Conservation (phyloP, 306 rosid genomes). For the Dryas octopetala region DNA sequence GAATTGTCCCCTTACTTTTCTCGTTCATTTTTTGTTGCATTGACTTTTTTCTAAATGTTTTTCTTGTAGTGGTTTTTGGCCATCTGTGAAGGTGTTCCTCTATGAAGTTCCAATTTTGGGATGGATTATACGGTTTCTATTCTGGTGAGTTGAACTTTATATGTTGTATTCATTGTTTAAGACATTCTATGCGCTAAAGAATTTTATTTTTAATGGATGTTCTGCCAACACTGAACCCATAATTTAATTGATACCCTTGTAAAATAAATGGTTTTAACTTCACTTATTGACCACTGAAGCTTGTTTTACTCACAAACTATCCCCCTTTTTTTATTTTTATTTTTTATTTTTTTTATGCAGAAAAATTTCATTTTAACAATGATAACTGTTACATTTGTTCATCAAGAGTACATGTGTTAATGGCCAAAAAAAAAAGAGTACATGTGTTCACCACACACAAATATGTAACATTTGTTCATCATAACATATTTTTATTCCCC, state of each 20-base stretch:
- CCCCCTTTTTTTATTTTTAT: no score
- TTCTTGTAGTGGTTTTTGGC: slow-evolving; percentile 79
- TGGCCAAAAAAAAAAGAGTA: background rate
- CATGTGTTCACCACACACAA: background rate
- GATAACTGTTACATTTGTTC: background rate
- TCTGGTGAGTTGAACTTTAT: slow-evolving; percentile 55
- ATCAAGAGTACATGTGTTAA: background rate
- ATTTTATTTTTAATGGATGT: background rate
- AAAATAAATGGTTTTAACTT: background rate
- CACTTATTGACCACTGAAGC: background rate
- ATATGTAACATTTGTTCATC: background rate
- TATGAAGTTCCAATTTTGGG: slow-evolving; percentile 77
- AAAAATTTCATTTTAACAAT: background rate
- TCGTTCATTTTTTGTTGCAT: background rate
- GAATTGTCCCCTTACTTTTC: background rate
- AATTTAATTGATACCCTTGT: background rate
- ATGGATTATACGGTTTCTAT: slow-evolving; percentile 70
- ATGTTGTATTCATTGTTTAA: slow-evolving; percentile 14
- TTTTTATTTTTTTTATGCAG: slow-evolving; percentile 5
- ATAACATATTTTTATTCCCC: no score
- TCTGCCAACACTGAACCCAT: background rate
- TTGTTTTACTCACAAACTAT: background rate
- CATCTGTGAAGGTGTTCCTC: slow-evolving; percentile 74
- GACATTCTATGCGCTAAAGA: slow-evolving; percentile 4
- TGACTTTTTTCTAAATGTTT: slow-evolving; percentile 1